Conservation (phyloP, 2,329 filamentous ascomycete species). For the Leptographium galeiforme region DNA sequence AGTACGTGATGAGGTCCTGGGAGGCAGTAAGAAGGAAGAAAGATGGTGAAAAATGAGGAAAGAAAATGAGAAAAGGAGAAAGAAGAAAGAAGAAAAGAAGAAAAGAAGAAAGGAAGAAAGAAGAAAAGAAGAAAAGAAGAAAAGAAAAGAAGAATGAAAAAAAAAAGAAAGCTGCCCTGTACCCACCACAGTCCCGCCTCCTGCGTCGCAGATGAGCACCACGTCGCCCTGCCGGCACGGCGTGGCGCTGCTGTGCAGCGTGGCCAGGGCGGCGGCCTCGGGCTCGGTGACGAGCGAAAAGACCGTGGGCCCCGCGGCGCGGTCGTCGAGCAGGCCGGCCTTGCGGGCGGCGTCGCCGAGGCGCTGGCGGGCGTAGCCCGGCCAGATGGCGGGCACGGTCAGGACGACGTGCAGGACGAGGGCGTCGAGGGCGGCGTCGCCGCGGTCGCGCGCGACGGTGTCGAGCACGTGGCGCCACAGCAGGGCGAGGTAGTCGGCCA, state of each 20-base stretch:
- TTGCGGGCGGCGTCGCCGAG: conserved; percentile 22
- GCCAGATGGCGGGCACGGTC: conserved; percentile 33
- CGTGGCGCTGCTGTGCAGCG: conserved; percentile 19
- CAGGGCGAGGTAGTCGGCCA: conserved; percentile 19
- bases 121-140: background rate
- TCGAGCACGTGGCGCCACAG: conserved; percentile 20
- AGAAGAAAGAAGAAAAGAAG: background rate
- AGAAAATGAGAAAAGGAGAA: background rate
- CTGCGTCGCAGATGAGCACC: conserved; percentile 18
- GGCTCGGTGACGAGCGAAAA: conserved; percentile 27
- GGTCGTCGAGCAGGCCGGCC: conserved; percentile 22
- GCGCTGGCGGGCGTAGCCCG: conserved; percentile 19
- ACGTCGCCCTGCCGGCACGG: conserved; percentile 10
- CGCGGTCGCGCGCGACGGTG: conserved; percentile 13
- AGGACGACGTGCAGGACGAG: conserved; percentile 23
- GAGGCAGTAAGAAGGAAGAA: no score
- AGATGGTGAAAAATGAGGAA: no score
- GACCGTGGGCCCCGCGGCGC: conserved; percentile 15
- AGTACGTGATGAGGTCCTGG: conserved; percentile 35
- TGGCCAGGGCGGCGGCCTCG: conserved; percentile 29
- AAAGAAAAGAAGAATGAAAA: background rate
- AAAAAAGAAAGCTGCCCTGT: background rate
- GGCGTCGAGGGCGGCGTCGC: conserved; percentile 4
- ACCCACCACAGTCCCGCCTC: conserved; percentile 20
- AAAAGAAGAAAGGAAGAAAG: background rate